Conservation (phyloP, 2,329 filamentous ascomycete species). For the Cladosporium sp. region DNA sequence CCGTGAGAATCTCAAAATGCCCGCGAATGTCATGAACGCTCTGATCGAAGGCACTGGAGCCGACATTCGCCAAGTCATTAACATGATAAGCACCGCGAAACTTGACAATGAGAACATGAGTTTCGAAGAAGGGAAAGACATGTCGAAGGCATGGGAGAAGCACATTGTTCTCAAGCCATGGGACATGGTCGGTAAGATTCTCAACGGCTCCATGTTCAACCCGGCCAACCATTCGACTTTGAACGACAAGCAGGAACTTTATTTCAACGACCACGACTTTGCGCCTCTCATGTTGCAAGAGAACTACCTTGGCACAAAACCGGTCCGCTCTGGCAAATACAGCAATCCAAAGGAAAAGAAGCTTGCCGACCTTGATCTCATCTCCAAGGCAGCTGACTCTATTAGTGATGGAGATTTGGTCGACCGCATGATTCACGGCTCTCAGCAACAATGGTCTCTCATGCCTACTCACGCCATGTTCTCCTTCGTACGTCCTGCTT, state of each 20-base stretch:
- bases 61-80: constrained; percentile 96
- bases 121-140: constrained; percentile 80
- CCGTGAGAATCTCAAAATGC: constrained; percentile 82
- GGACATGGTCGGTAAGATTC: constrained; percentile 94
- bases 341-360: constrained; percentile 58
- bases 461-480: constrained; percentile 97
- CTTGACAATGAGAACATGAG: constrained; percentile 75
- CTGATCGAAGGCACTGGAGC: constrained; percentile 93
- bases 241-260: constrained; percentile 97
- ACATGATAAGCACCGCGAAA: constrained; percentile 95
- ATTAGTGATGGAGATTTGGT: constrained; percentile 97
- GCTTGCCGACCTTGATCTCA: constrained; percentile 78
- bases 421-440: constrained; percentile 96
- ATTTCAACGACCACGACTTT: constrained; percentile 99
- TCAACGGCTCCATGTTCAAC: constrained; percentile 81
- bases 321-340: constrained; percentile 59
- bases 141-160: constrained; percentile 99
- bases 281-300: constrained; percentile 97
- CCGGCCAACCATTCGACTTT: constrained; percentile 77
- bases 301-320: constrained; percentile 86
- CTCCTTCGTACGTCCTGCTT: constrained; percentile 87
- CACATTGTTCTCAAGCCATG: constrained; percentile 94
- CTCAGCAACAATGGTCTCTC: constrained; percentile 95
- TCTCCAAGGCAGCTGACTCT: constrained; percentile 83
- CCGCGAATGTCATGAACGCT: constrained; percentile 77